Base-by-base conservation (phyloP, 2,329 filamentous ascomycete genomes). In the Sporothrix sp. region DNA sequence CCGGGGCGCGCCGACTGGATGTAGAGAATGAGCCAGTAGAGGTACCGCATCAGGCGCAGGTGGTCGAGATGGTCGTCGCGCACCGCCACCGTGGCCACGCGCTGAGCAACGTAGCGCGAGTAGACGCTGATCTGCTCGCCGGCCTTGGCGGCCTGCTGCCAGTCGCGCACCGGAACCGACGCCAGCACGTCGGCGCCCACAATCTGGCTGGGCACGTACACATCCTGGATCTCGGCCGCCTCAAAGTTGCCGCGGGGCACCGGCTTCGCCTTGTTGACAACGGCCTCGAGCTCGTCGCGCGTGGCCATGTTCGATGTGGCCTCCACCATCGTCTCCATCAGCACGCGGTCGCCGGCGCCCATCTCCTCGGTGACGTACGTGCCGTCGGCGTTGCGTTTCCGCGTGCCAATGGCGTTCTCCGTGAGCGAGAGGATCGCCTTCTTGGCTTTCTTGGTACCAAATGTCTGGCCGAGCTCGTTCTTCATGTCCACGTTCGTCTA, bases 371-470 rank as follows among this genome's bases (percentile, higher is more conserved):
- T 32, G 13, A 52, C 38, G 39, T 40, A 57, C 52, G 77, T 73
- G 33, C 75, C 68, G 54, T 78, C 75, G 32, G 66, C 62, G 60
- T 64, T 63, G 37, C 71, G 66, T 37, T 67, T 68, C 58, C 56
- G 53, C 9, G 27, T 50, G 25, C 54, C 52, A 32, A 91, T 87
- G 16, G 84, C 84, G 61, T 90, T 89, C 59, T 85, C 75, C 2
- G 81, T 80, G 56, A 78, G 73, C 51, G 82, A 77, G 25, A 75
- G 73, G 58, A 93, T 80, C 1, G 80, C 84, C 68, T 90, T 91
- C 72, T 82, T 85, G 20, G 87, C 84, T 68, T 90, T 91, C 71
- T 87, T 89, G 23, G 86, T 91, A 64, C 87, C 87, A 61, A 94
- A 94, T 28, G 84, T 81, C 59, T 85, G 76, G 36, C 85, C 85